These are phyloP conservation scores for Colletotrichum karsti DNA, from an alignment of 2,329 filamentous ascomycete species.

Conservation along the genomic window DNA sequence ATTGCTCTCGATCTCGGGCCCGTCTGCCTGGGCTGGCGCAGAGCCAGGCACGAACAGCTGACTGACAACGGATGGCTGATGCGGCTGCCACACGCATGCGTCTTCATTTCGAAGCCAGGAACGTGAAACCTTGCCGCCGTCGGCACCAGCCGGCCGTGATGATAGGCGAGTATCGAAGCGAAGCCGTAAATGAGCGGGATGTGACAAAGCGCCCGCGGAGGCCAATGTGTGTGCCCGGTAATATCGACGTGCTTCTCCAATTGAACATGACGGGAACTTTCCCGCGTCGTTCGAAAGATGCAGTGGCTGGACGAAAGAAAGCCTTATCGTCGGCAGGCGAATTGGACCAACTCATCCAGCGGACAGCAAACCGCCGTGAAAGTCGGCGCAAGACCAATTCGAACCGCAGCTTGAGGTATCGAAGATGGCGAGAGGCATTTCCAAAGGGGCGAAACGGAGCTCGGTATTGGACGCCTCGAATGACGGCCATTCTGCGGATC, in stretches of 20 bases:
- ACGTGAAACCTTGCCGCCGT: background rate
- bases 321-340: background rate
- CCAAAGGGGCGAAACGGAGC: background rate
- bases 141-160: conserved; percentile 12
- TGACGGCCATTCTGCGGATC: background rate
- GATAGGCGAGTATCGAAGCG: background rate
- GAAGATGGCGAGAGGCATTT: background rate
- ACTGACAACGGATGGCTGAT: background rate
- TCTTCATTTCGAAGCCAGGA: background rate
- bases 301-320: background rate
- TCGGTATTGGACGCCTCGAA: conserved; percentile 2
- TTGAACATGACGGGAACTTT: background rate
- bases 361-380: conserved; percentile 13
- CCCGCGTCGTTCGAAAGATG: background rate
- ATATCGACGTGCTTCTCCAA: conserved; percentile 4
- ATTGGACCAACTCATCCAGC: conserved; percentile 6
- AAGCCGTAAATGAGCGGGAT: conserved; percentile 17
- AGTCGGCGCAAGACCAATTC: background rate
- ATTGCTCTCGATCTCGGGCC: conserved; percentile 16
- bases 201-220: background rate
- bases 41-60: background rate
- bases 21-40: conserved; percentile 3
- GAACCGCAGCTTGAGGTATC: background rate
- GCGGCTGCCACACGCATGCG: background rate
- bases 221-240: background rate